Percentiles rank a stretch among this genome's conserved stretches.
Evolutionary conservation across 2,329 filamentous ascomycete genomes (phyloP).

Genomic region (Alternaria metachromatica): DNA sequence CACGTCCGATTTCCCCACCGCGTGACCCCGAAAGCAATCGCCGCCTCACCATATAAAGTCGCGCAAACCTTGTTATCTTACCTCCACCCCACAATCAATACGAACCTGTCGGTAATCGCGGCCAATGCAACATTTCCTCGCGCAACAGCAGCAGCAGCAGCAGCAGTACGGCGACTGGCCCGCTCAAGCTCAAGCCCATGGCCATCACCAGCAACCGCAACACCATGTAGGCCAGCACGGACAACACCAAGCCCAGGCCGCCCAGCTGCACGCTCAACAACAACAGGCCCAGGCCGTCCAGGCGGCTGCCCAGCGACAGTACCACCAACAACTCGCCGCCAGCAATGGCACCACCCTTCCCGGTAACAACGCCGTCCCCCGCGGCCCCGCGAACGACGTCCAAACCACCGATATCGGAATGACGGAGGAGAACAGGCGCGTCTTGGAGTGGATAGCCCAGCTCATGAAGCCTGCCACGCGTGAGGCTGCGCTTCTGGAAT

Average conservation of each 20-base stretch:
- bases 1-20: slow-evolving; percentile 22
- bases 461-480: slow-evolving; percentile 85
- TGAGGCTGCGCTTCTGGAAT: slow-evolving; percentile 88
- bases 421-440: slow-evolving; percentile 88
- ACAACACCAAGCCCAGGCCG: slow-evolving; percentile 50
- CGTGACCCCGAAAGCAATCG: slow-evolving; percentile 11
- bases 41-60: slow-evolving; percentile 8
- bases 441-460: slow-evolving; percentile 92
- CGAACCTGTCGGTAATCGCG: slow-evolving; percentile 23
- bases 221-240: slow-evolving; percentile 50
- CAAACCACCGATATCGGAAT: slow-evolving; percentile 58
- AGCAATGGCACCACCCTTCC: slow-evolving; percentile 62
- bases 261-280: slow-evolving; percentile 55
- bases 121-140: slow-evolving; percentile 66
- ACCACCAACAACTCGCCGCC: slow-evolving; percentile 76
- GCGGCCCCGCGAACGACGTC: slow-evolving; percentile 48
- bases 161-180: slow-evolving; percentile 62
- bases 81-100: slow-evolving; percentile 11
- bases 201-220: slow-evolving; percentile 50
- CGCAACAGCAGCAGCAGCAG: slow-evolving; percentile 67
- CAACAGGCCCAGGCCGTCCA: slow-evolving; percentile 55
- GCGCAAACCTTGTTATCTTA: slow-evolving; percentile 6
- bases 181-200: slow-evolving; percentile 50
- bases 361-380: slow-evolving; percentile 46
- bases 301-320: slow-evolving; percentile 58